Conservation (phyloP, 345 rosid genomes). For the Draba incana region DNA sequence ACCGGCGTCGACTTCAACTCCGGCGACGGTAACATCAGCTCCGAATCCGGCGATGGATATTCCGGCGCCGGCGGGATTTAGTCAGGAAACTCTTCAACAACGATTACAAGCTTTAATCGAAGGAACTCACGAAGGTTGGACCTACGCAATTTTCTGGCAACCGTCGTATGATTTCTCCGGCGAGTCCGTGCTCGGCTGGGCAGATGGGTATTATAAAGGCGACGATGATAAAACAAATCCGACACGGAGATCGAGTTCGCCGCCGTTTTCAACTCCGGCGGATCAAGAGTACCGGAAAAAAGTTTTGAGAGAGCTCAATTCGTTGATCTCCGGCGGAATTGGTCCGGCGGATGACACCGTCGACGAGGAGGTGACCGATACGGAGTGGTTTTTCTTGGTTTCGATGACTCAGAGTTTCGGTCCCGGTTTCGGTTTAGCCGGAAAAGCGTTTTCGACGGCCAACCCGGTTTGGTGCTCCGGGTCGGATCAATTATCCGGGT, state of each 20-base stretch:
- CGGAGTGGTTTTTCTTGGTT: slow-evolving; percentile 96
- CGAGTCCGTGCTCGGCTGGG: slow-evolving; percentile 77
- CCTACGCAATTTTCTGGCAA: slow-evolving; percentile 99
- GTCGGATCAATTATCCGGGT: slow-evolving; percentile 54
- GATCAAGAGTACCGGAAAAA: slow-evolving; percentile 90
- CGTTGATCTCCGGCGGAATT: slow-evolving; percentile 74
- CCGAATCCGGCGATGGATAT: slow-evolving; percentile 18
- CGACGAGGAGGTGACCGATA: slow-evolving; percentile 96
- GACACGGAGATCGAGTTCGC: slow-evolving; percentile 42
- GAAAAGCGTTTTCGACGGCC: slow-evolving; percentile 65
- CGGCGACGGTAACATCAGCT: slow-evolving; percentile 24
- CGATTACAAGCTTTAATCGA: slow-evolving; percentile 85
- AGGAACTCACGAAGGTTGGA: slow-evolving; percentile 78
- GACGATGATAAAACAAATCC: slow-evolving; percentile 67
- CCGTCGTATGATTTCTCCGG: slow-evolving; percentile 75
- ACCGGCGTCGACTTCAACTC: slow-evolving; percentile 32
- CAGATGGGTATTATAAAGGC: slow-evolving; percentile 94
- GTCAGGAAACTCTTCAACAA: slow-evolving; percentile 88
- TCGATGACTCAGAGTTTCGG: slow-evolving; percentile 93
- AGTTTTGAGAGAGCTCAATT: slow-evolving; percentile 82
- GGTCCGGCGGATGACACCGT: slow-evolving; percentile 57
- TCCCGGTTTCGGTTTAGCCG: slow-evolving; percentile 77
- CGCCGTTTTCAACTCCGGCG: slow-evolving; percentile 45
- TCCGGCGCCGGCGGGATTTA: slow-evolving; percentile 46
- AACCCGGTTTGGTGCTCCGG: slow-evolving; percentile 78